phyloP scores from a whole-genome alignment of 371 early-diverging fungal genomes.

The Mortierella sp. region DNA sequence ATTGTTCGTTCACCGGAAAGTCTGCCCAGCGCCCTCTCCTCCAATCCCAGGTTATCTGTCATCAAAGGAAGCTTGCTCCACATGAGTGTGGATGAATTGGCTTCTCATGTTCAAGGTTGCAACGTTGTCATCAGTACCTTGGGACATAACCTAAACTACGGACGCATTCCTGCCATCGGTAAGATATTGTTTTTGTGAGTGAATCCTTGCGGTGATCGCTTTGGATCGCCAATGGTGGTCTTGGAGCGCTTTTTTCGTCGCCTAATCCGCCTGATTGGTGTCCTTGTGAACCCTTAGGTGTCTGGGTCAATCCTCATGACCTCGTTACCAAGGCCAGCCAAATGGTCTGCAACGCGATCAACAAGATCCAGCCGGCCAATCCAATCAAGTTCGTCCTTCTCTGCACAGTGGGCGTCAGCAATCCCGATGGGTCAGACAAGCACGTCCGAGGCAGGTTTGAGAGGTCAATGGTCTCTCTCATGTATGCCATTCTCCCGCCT shows the following conservation, averaged over 20 bases:
- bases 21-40: constrained; percentile 7
- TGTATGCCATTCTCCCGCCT: constrained; percentile 15
- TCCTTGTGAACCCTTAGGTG: constrained; percentile 4
- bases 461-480: constrained; percentile 13
- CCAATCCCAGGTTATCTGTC: constrained; percentile 13
- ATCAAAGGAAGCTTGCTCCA: constrained; percentile 25
- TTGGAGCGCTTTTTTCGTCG: no score
- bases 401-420: constrained; percentile 28
- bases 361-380: constrained; percentile 7
- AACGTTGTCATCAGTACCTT: constrained; percentile 26
- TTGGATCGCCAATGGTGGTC: no score
- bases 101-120: constrained; percentile 16
- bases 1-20: constrained; percentile 18
- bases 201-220: no score
- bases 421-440: constrained; percentile 30
- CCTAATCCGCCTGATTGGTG: no score
- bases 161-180: constrained; percentile 29
- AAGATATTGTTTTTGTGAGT: not conserved
- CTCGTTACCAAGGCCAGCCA: constrained; percentile 21
- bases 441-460: constrained; percentile 17
- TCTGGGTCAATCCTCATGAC: constrained; percentile 27
- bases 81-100: constrained; percentile 13
- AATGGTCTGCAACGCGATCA: constrained; percentile 29
- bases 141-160: constrained; percentile 27
- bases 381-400: constrained; percentile 29